These are phyloP conservation scores for Sporisorium sorghi DNA, from an alignment of 1,284 basidiomycete genomes.

Conservation along the genomic window DNA sequence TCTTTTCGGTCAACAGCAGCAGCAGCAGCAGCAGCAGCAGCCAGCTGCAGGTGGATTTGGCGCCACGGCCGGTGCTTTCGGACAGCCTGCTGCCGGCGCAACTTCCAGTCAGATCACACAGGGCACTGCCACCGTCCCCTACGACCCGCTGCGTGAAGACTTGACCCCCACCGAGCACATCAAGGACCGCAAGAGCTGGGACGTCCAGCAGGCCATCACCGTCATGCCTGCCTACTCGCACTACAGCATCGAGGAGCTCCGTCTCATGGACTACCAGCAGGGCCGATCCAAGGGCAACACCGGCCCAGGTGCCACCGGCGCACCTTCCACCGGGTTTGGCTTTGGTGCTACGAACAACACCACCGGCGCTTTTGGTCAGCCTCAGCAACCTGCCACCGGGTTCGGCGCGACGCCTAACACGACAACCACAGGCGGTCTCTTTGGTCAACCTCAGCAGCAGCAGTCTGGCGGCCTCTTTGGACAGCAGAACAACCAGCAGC, in stretches of 20 bases:
- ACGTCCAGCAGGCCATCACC: constrained; percentile 61
- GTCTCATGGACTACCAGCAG: constrained; percentile 62
- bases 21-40: constrained; percentile 29
- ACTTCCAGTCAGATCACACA: constrained; percentile 53
- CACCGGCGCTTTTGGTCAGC: constrained; percentile 54
- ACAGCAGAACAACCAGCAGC: constrained; percentile 66
- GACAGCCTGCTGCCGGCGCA: constrained; percentile 30
- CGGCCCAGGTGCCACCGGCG: constrained; percentile 46
- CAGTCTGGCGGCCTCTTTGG: constrained; percentile 68
- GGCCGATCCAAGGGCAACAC: constrained; percentile 57
- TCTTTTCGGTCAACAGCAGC: constrained; percentile 56
- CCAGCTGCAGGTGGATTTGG: constrained; percentile 49
- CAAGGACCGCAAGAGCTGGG: constrained; percentile 60
- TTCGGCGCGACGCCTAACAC: constrained; percentile 44
- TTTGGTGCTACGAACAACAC: constrained; percentile 41
- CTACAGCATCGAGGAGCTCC: constrained; percentile 60
- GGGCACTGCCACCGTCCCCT: constrained; percentile 59
- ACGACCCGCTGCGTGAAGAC: constrained; percentile 59
- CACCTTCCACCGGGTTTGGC: constrained; percentile 51
- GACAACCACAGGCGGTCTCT: constrained; percentile 42
- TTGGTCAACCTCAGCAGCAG: constrained; percentile 58
- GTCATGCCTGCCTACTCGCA: constrained; percentile 60
- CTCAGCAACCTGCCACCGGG: constrained; percentile 45
- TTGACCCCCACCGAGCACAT: constrained; percentile 57
- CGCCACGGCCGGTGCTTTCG: constrained; percentile 37